Evolutionary conservation across 2,329 filamentous ascomycete genomes (phyloP).

Genomic region (Colletotrichum liriopes): DNA sequence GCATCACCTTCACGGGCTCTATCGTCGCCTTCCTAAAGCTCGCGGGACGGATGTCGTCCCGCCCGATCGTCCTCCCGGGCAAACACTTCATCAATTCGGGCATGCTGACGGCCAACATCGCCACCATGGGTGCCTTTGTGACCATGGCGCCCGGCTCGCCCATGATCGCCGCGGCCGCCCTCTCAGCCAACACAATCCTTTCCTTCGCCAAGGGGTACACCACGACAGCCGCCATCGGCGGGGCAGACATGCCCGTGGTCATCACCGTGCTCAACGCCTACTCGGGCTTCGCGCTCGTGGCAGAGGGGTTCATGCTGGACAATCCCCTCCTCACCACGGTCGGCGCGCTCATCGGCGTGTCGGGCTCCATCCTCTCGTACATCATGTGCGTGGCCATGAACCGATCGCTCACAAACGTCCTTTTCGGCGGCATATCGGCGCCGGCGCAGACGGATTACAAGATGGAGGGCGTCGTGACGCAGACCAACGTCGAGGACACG

Average conservation of each 20-base stretch:
- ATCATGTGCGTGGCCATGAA: constrained; percentile 95
- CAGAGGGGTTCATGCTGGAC: constrained; percentile 92
- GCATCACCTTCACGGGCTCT: constrained; percentile 92
- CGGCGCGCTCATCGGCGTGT: constrained; percentile 89
- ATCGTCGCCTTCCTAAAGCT: constrained; percentile 93
- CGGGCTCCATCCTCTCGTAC: constrained; percentile 90
- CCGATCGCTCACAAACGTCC: constrained; percentile 86
- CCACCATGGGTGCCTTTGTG: constrained; percentile 87
- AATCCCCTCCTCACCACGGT: constrained; percentile 89
- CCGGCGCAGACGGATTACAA: constrained; percentile 75
- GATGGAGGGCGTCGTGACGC: constrained; percentile 84
- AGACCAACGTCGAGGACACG: constrained; percentile 85
- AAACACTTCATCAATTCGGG: constrained; percentile 83
- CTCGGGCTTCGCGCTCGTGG: constrained; percentile 90
- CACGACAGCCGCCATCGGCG: constrained; percentile 89
- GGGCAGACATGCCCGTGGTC: constrained; percentile 94
- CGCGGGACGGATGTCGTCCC: constrained; percentile 85
- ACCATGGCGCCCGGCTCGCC: constrained; percentile 87
- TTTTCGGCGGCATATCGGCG: constrained; percentile 86
- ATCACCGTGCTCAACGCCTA: constrained; percentile 94
- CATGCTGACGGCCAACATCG: constrained; percentile 82
- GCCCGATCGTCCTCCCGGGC: constrained; percentile 80
- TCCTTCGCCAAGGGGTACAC: constrained; percentile 91
- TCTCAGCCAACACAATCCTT: constrained; percentile 82
- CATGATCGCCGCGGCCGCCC: constrained; percentile 82